Evolutionary conservation across 306 rosid genomes (phyloP), one percentile per base, ranked within the genome.

Genomic region (Medicago ruthenica): DNA sequence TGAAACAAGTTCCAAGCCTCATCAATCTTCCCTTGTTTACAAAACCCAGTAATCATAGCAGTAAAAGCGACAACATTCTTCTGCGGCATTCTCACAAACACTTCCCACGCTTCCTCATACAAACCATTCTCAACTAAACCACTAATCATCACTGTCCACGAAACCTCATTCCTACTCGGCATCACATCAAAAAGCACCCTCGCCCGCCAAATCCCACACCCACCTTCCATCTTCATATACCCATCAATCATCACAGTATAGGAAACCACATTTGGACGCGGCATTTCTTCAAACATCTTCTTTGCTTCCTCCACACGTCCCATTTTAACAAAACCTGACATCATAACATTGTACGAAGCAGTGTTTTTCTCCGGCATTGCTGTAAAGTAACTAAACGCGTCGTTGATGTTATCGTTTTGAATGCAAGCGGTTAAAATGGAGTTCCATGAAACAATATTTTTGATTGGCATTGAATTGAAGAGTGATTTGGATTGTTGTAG

Each of bases 81-180:
- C 65, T 67, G 79, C 1, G 85, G 92, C 92, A 86, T 88, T 76
- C 53, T 71, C 40, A 42, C 64, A 22, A 82, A 88, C 83, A 86
- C 47, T 63, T 83, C 41, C 83, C 79, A 66, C 1, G 96, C 91
- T 14, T 90, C 91, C 22, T 78, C 86, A 7, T 59, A 73, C 75
- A 72, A 71, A 70, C 78, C 89, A 16, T 79, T 83, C 70, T 85
- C 88, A 70, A 85, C 85, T 3, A 86, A 84, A 17, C 88, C 88
- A 71, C 66, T 81, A 18, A 89, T 79, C 88, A 89, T 82, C 77
- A 83, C 86, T 0, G 85, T 81, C 93, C 89, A 87, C 58, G 86
- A 73, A 70, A 89, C 85, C 4, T 21, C 72, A 20, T 87, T 85
- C 71, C 57, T 83, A 0, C 13, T 42, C 1, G 84, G 84, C 86